Evolutionary conservation across 768 basidiomycete genomes (phyloP), one percentile per base, ranked within the genome.

Genomic region (Russula virescens): DNA sequence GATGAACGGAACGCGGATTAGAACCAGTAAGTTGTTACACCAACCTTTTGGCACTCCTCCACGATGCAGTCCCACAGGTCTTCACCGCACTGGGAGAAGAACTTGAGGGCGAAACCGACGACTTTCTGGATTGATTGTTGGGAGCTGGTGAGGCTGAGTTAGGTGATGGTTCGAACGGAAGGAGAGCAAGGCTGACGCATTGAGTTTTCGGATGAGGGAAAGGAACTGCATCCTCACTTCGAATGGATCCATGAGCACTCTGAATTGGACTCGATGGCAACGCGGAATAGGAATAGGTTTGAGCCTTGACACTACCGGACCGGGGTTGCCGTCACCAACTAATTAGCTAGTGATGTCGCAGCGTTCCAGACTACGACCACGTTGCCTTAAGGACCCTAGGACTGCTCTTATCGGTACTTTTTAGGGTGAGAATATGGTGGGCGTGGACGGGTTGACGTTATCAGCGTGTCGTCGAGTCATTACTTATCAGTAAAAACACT

Each of bases 11-110:
- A 51, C 21, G 14, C 47, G 9, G n/a, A 18, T 9, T 7, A 25
- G 25, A 4, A 21, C 31, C 62, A 49, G 74, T 25, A 21, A 2
- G 19, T 25, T 62, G 46, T 73, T 13, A 60, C 21, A 23, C 61
- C 26, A 28, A 88, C 94, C 81, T 94, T 95, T 72, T 89, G 86
- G 66, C 88, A 92, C 75, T 95, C 91, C 71, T 96, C 93, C 26
- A 94, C 75, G 43, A 96, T 82, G 68, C 93, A 95, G 68, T 95
- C 93, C 94, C 94, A 96, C 13, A 96, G 73, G 73, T 97, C 93
- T 69, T 96, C 93, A 7, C 91, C 93, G 60, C 92, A 94, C 60
- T 82, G 82, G 6, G 87, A 78, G 58, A 88, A 94, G 70, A 89
- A 87, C 72, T 94, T 94, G 59, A 94, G 79, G 0, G 92, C 91